Base-by-base conservation (phyloP, 2,329 filamentous ascomycete genomes). In the Xylaria sp. region DNA sequence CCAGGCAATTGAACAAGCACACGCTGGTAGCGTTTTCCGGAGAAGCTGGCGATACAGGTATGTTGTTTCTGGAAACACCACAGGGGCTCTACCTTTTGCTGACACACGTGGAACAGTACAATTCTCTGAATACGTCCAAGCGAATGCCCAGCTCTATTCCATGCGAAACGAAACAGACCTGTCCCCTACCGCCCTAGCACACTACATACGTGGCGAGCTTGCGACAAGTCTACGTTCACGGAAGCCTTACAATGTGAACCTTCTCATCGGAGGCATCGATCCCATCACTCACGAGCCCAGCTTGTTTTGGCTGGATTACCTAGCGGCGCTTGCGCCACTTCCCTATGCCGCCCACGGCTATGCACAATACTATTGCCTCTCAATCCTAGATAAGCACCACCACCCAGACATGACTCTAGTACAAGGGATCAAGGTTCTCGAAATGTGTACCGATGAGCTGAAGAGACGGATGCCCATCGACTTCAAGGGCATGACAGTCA, bases 71-170 rank as follows among this genome's bases (percentile, higher is more conserved):
- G 11, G 31, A 11, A 20, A 46, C 49, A 28, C 51, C 31, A 59
- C 54, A n/a, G 20, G 3, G 2, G 20, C n/a, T 40, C 15, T 44
- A n/a, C 54, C 60, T 31, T n/a, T 17, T 42, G 54, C 70, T 71
- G 63, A 77, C 72, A 42, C 71, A 42, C 33, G 6, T 66, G 13
- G 56, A 17, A 67, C 79, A 97, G 94, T 98, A 71, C 95, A 99
- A 90, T 99, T 99, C 81, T 93, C 97, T 81, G 96, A 99, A 85
- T 99, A 95, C 85, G 97, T 99, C 81, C 94, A 98, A 88, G 94
- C 95, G 80, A 99, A 99, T 82, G 91, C 96, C 72, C 93, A 97
- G 83, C 92, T 99, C 79, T 99, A 99, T 85, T 94, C 93, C 74
- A 99, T 98, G 94, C 93, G 97, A 79, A 98, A 98, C 81, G 92